Conservation (phyloP, 352 stramenopile genomes). For the Globisporangium paddicum region DNA sequence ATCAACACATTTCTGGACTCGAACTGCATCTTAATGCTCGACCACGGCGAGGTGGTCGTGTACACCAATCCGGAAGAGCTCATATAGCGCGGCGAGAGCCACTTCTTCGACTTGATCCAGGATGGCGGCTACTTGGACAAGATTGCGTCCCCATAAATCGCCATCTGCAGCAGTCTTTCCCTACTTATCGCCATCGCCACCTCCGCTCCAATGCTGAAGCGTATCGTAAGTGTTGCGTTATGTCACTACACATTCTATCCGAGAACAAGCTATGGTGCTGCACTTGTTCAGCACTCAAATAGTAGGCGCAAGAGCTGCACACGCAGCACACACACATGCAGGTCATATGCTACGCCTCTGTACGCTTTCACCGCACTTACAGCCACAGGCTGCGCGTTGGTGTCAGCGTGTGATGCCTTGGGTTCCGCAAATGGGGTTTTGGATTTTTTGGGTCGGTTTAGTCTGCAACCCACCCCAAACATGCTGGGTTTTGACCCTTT, state of each 20-base stretch:
- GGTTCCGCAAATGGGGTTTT: too few relatives aligned
- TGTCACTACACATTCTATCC: too few relatives aligned
- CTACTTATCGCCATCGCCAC: neutral
- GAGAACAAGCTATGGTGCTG: too few relatives aligned
- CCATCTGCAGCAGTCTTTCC: neutral
- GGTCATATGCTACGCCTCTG: neutral
- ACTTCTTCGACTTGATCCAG: slow-evolving; percentile 22
- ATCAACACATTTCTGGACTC: slow-evolving; percentile 96
- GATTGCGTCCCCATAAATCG: too few relatives aligned
- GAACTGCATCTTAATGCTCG: slow-evolving; percentile 52
- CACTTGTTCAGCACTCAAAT: too few relatives aligned
- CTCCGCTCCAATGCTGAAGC: neutral
- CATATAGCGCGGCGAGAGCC: slow-evolving; percentile 8
- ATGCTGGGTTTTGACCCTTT: too few relatives aligned
- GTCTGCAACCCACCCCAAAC: too few relatives aligned
- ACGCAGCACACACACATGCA: neutral
- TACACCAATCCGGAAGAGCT: slow-evolving; percentile 61
- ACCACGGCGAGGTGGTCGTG: slow-evolving; percentile 70
- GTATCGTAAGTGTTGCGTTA: neutral
- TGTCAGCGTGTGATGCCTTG: too few relatives aligned
- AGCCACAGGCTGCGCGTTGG: neutral
- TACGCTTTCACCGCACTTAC: neutral
- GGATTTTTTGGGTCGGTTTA: too few relatives aligned
- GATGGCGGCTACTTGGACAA: slow-evolving; percentile 23
- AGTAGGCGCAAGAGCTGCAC: neutral